Evolutionary conservation across 768 basidiomycete species (phyloP).

Genomic region (Hirschioporus abietinus): DNA sequence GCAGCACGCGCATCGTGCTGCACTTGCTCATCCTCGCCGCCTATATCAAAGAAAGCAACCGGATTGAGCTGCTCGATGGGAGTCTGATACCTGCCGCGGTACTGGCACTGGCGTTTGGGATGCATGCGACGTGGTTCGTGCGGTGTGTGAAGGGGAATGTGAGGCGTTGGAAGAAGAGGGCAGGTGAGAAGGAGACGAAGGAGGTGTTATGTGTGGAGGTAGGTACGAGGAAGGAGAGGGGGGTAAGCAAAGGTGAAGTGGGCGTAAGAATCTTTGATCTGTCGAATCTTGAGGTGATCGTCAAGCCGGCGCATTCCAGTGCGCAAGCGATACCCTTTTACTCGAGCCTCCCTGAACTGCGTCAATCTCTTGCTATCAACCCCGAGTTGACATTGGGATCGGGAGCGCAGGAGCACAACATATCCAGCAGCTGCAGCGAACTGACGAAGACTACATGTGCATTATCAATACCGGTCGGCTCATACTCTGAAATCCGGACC

Average conservation of each 20-base stretch:
- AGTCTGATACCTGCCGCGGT: slow-evolving; percentile 35
- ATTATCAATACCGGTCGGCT: too few species aligned
- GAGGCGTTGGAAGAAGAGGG: slow-evolving; percentile 22
- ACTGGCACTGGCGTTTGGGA: slow-evolving; percentile 36
- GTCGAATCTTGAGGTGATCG: not conserved
- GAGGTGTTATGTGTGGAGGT: not conserved
- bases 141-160: slow-evolving; percentile 45
- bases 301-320: not conserved
- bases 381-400: too few species aligned
- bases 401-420: too few species aligned
- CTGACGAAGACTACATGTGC: too few species aligned
- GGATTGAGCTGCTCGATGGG: slow-evolving; percentile 25
- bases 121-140: slow-evolving; percentile 51
- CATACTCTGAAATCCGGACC: too few species aligned
- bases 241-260: not conserved
- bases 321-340: not conserved
- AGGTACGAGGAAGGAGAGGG: not conserved
- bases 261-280: not conserved
- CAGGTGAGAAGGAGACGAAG: not conserved
- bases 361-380: not conserved
- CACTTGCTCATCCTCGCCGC: slow-evolving; percentile 35
- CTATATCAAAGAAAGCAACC: slow-evolving; percentile 23
- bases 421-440: too few species aligned
- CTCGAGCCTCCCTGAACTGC: not conserved
- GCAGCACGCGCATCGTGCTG: slow-evolving; percentile 44